A percentile compares a stretch with the other conserved stretches of the same genome.
Conservation (phyloP, 2,329 filamentous ascomycete species). For the Penicillium polonicum region DNA sequence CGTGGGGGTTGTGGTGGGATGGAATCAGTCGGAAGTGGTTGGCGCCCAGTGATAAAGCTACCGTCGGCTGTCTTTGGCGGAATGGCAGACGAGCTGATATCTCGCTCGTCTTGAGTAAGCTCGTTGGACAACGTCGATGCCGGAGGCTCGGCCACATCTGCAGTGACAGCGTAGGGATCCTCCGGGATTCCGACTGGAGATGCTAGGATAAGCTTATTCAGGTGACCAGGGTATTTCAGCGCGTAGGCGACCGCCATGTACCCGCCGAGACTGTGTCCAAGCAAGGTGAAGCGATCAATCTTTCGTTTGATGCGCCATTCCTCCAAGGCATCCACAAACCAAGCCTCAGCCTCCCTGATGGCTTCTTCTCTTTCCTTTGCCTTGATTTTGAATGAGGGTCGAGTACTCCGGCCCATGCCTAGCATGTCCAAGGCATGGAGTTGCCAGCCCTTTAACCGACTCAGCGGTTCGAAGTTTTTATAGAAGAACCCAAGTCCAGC, state of each 20-base stretch:
- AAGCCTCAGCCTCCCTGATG: slow-evolving; percentile 85
- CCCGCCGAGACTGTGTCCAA: slow-evolving; percentile 90
- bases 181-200: slow-evolving; percentile 94
- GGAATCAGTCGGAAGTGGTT: slow-evolving; percentile 34
- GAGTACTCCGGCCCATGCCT: slow-evolving; percentile 85
- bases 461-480: slow-evolving; percentile 91
- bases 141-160: slow-evolving; percentile 73
- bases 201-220: slow-evolving; percentile 95
- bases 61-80: slow-evolving; percentile 48
- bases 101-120: slow-evolving; percentile 70
- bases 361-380: slow-evolving; percentile 78
- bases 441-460: slow-evolving; percentile 75
- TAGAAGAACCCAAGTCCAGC: slow-evolving; percentile 97
- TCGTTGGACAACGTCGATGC: slow-evolving; percentile 74
- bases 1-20: slow-evolving; percentile 53
- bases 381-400: slow-evolving; percentile 79
- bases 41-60: slow-evolving; percentile 53
- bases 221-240: slow-evolving; percentile 87
- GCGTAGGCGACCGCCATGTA: slow-evolving; percentile 95
- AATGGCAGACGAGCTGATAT: slow-evolving; percentile 33
- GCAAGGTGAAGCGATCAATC: slow-evolving; percentile 87
- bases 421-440: slow-evolving; percentile 92
- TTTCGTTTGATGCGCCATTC: slow-evolving; percentile 90
- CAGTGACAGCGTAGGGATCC: slow-evolving; percentile 82
- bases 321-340: slow-evolving; percentile 94